Evolutionary conservation across 805 yeast genomes (phyloP), one percentile per base, ranked within the genome.

Genomic region (Candida khao-thaluensis): DNA sequence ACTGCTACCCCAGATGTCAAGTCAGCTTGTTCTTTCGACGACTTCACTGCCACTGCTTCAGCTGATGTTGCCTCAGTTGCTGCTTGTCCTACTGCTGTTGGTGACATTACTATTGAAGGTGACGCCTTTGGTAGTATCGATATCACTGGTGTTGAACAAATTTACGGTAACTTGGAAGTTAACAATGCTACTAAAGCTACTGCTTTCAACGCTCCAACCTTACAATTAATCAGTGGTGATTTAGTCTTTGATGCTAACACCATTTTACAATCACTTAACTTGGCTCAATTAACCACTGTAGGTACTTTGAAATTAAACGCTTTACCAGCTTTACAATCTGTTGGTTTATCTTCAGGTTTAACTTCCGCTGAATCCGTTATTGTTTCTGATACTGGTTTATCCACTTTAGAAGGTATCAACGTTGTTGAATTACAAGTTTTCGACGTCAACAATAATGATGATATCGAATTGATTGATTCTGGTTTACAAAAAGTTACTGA

Each of bases 401-500:
- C 73, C 56, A 67, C 82, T 36, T 76, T 85, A 57, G 77, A 74
- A 41, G 93, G 93, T 65, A 72, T 84, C 57, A 62, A 66, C 50
- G 77, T 75, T 37, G 65, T 53, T 56, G 41, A 64, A 59, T 59
- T 71, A 60, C 56, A 66, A 59, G 61, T 59, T 37, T 82, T 82
- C 71, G 74, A 91, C 73, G 77, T 93, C 57, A 90, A 89, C 89
- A 93, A 93, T 84, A 93, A 93, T 81, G 71, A 64, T 51, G 77
- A 82, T 62, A 78, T 93, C 64, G 78, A 73, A 52, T 64, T 86
- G 44, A 77, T 85, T 53, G 76, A 83, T 60, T 81, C 91, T 38
- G 79, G 78, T 48, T 76, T 91, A 61, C 66, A 80, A 64, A 67
- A 84, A 44, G 93, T 89, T 48, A 77, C 91, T 46, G 78, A 78